phyloP scores from a whole-genome alignment of 805 yeast species.

The Isabelozyma pseudorhagii region DNA sequence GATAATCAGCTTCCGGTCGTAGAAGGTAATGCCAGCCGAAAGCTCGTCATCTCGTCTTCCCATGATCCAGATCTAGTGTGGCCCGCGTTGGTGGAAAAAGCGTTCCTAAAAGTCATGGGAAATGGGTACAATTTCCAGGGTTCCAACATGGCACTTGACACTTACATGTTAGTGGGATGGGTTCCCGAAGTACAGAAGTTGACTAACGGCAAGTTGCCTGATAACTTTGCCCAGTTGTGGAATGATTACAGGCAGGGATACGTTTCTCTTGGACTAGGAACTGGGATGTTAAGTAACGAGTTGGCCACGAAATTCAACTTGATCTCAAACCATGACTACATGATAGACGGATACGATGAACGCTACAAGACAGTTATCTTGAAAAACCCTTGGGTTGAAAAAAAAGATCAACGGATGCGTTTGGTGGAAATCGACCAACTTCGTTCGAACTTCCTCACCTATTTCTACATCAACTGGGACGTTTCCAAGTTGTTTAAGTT shows the following conservation, averaged over 20 bases:
- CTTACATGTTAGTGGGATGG: constrained; percentile 66
- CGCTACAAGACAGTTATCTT: constrained; percentile 7
- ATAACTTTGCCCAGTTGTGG: constrained; percentile 15
- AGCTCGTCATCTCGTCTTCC: constrained; percentile 34
- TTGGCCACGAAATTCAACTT: constrained; percentile 36
- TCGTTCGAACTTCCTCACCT: constrained; percentile 33
- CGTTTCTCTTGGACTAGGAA: constrained; percentile 64
- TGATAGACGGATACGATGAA: constrained; percentile 37
- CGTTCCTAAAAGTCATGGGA: constrained; percentile 59
- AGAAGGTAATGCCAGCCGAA: constrained; percentile 13
- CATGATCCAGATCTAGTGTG: constrained; percentile 38
- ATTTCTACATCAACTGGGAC: constrained; percentile 70
- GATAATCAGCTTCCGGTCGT: constrained; percentile 46
- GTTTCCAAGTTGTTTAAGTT: constrained; percentile 23
- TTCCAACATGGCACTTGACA: constrained; percentile 72
- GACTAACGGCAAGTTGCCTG: constrained; percentile 33
- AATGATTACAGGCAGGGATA: constrained; percentile 25
- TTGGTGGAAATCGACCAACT: constrained; percentile 12
- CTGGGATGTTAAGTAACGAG: constrained; percentile 43
- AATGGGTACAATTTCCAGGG: constrained; percentile 64
- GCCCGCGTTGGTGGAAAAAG: constrained; percentile 80
- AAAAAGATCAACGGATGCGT: constrained; percentile 11
- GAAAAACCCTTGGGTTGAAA: constrained; percentile 37
- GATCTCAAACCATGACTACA: constrained; percentile 68
- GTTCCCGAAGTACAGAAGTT: constrained; percentile 56